These are phyloP conservation scores for Phlebiopsis gigantea DNA, from an alignment of 768 basidiomycete genomes.

Conservation along the genomic window DNA sequence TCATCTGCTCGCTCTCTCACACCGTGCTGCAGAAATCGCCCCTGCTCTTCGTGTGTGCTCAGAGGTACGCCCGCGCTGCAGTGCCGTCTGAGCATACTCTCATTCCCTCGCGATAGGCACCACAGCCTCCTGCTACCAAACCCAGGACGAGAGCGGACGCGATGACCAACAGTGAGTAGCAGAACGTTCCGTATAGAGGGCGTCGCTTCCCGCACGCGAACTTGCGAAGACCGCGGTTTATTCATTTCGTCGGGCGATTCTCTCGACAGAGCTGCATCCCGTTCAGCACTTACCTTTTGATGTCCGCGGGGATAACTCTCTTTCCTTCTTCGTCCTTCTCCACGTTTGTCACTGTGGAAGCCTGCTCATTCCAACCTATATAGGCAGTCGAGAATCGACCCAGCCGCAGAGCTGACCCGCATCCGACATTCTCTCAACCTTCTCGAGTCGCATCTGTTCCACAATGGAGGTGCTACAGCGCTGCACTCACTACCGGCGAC, in stretches of 20 bases:
- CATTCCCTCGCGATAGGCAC: constrained; percentile 49
- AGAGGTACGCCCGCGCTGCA: constrained; percentile 45
- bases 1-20: constrained; percentile 10
- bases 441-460: constrained; percentile 56
- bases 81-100: not conserved
- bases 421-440: constrained; percentile 65
- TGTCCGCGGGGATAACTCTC: constrained; percentile 7
- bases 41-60: constrained; percentile 85
- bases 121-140: constrained; percentile 75
- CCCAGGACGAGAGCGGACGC: constrained; percentile 52
- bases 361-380: constrained; percentile 11
- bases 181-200: not conserved
- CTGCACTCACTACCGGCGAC: constrained; percentile 20
- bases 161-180: constrained; percentile 48
- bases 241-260: not conserved
- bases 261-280: not conserved
- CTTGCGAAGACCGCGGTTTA: not conserved
- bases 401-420: constrained; percentile 60
- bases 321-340: constrained; percentile 14
- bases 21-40: constrained; percentile 55
- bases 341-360: not conserved
- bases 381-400: constrained; percentile 42
- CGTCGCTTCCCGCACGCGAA: not conserved
- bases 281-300: not conserved
- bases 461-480: constrained; percentile 24